These are phyloP conservation scores for Hymenoscyphus linearis DNA, from an alignment of 2,329 filamentous ascomycete genomes.

Conservation along the genomic window DNA sequence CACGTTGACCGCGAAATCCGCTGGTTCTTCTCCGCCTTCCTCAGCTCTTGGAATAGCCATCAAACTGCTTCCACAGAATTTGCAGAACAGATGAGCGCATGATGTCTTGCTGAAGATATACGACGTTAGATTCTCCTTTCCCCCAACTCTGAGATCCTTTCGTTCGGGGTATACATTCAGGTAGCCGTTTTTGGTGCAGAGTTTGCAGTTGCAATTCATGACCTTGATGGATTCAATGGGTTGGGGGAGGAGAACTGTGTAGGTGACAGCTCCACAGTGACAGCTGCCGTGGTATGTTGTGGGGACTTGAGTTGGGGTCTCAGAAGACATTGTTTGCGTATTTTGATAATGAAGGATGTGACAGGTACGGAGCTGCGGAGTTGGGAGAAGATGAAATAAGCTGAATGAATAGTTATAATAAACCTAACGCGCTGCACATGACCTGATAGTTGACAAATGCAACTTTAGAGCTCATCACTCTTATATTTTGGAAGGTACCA, in stretches of 20 bases:
- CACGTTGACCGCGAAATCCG: constrained; percentile 3
- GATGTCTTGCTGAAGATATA: background rate
- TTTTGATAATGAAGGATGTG: background rate
- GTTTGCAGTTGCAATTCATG: background rate
- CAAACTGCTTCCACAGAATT: background rate
- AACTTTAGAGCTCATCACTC: background rate
- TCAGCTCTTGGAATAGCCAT: background rate
- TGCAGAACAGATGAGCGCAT: constrained; percentile 1
- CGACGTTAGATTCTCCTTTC: background rate
- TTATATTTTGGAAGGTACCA: too few relatives aligned
- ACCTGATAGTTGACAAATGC: background rate
- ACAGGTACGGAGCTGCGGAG: too few relatives aligned
- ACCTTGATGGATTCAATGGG: background rate
- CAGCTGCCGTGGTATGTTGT: constrained; percentile 3
- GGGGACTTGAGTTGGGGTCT: background rate
- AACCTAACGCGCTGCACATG: background rate
- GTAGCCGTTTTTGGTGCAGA: constrained; percentile 7
- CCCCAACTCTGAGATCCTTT: background rate
- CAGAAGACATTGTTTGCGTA: background rate
- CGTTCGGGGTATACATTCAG: constrained; percentile 3
- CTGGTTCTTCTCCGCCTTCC: background rate
- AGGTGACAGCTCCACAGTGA: background rate
- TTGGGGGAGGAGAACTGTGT: background rate
- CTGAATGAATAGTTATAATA: background rate
- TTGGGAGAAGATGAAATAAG: background rate